Conservation (phyloP, 805 yeast species). For the Metschnikowia anglica region DNA sequence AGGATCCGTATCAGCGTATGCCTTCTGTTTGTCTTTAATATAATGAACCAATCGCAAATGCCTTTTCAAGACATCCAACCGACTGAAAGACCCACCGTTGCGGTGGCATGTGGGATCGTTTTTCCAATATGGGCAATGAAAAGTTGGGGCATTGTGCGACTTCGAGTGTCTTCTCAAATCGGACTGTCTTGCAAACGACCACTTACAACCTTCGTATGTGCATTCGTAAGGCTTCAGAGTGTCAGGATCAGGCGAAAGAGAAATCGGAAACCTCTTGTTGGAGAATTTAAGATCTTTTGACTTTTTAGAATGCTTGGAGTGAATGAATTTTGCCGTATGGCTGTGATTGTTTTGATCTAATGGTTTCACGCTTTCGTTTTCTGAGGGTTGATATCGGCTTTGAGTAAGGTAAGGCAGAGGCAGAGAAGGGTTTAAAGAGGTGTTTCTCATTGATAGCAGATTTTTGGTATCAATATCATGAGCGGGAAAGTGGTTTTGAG, state of each 20-base stretch:
- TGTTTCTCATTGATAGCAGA: background rate
- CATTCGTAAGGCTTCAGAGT: slow-evolving; percentile 40
- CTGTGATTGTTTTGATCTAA: background rate
- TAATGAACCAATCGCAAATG: slow-evolving; percentile 71
- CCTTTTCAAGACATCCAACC: slow-evolving; percentile 72
- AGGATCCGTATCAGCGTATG: slow-evolving; percentile 39
- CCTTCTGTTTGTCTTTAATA: slow-evolving; percentile 45
- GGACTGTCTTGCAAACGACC: slow-evolving; percentile 70
- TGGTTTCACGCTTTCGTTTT: background rate
- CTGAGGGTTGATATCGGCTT: slow-evolving; percentile 3
- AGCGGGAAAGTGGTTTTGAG: background rate
- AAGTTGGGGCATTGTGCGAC: slow-evolving; percentile 64
- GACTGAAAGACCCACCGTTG: slow-evolving; percentile 71
- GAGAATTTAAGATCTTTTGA: background rate
- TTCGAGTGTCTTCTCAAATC: slow-evolving; percentile 68
- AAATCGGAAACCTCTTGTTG: background rate
- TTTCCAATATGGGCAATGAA: slow-evolving; percentile 73
- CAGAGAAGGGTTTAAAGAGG: background rate
- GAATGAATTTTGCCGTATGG: slow-evolving; percentile 8
- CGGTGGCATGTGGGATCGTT: slow-evolving; percentile 70
- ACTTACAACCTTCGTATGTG: slow-evolving; percentile 47
- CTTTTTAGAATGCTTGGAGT: slow-evolving; percentile 8
- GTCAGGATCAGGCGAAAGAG: background rate
- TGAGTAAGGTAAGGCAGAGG: too few relatives aligned
- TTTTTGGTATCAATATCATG: slow-evolving; percentile 1